Evolutionary conservation across 2,329 filamentous ascomycete species (phyloP).

Genomic region (Uncinocarpus reesii): DNA sequence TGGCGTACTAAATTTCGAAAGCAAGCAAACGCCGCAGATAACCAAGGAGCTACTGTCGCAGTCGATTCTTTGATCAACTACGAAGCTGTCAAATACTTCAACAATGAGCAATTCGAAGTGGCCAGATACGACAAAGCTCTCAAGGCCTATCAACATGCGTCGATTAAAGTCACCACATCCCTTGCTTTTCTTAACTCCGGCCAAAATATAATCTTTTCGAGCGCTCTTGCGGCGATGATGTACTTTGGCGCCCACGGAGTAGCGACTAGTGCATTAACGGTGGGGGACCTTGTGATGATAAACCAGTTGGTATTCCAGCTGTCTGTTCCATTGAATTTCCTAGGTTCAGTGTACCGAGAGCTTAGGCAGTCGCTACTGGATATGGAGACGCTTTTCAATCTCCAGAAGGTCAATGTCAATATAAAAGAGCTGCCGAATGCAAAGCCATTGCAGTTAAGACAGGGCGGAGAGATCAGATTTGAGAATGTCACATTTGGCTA

Average conservation of each 20-base stretch:
- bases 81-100: conserved; percentile 98
- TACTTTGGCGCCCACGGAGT: conserved; percentile 89
- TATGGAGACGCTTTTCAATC: conserved; percentile 96
- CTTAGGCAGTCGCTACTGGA: conserved; percentile 87
- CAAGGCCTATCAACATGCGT: conserved; percentile 77
- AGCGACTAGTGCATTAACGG: conserved; percentile 66
- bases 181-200: conserved; percentile 86
- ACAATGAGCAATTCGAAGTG: conserved; percentile 94
- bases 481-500: conserved; percentile 95
- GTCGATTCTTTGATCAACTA: conserved; percentile 98
- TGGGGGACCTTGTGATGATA: conserved; percentile 96
- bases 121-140: conserved; percentile 80
- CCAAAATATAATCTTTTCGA: conserved; percentile 95
- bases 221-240: conserved; percentile 94
- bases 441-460: conserved; percentile 58
- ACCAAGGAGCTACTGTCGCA: conserved; percentile 85
- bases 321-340: conserved; percentile 90
- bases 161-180: conserved; percentile 93
- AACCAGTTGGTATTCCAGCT: conserved; percentile 98
- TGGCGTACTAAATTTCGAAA: conserved; percentile 96
- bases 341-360: conserved; percentile 96
- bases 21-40: conserved; percentile 91
- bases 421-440: conserved; percentile 70
- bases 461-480: conserved; percentile 82
- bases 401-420: conserved; percentile 89